Evolutionary conservation across 768 basidiomycete genomes (phyloP).

Genomic region (Fibroporia radiculosa): DNA sequence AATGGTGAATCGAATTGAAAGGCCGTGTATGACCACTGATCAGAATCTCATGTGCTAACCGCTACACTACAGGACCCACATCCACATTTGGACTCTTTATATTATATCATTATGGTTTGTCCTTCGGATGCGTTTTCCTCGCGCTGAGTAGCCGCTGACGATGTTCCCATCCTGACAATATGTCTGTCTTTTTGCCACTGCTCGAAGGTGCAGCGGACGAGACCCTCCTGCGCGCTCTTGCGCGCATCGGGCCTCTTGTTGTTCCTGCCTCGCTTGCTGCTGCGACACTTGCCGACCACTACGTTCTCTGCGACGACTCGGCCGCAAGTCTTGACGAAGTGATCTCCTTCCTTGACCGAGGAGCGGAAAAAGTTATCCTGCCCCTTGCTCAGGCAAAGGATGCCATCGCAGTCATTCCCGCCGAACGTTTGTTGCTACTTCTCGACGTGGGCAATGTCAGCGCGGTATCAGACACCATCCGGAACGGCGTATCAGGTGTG

Average conservation of each 20-base stretch:
- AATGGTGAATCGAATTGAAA: constrained; percentile 2
- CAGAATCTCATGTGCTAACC: constrained; percentile 35
- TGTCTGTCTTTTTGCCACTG: constrained; percentile 37
- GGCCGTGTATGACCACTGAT: constrained; percentile 3
- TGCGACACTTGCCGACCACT: constrained; percentile 28
- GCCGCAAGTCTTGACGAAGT: constrained; percentile 45
- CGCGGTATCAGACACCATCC: constrained; percentile 68
- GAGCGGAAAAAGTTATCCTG: constrained; percentile 75
- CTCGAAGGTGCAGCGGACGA: constrained; percentile 40
- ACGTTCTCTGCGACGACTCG: constrained; percentile 48
- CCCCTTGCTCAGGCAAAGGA: constrained; percentile 58
- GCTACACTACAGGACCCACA: constrained; percentile 28
- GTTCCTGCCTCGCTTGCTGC: constrained; percentile 27
- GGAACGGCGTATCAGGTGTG: constrained; percentile 69
- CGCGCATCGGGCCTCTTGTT: constrained; percentile 74
- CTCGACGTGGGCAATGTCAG: constrained; percentile 68
- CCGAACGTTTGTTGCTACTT: constrained; percentile 66
- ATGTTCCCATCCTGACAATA: constrained; percentile 5
- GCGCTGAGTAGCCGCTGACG: too few relatives aligned
- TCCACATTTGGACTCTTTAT: too few relatives aligned
- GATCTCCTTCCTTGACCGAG: constrained; percentile 64
- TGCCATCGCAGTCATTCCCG: constrained; percentile 59
- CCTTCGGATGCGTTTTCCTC: too few relatives aligned
- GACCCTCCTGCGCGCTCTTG: constrained; percentile 48
- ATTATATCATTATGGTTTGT: too few relatives aligned